Evolutionary conservation across 768 basidiomycete species (phyloP).

Genomic region (Stropharia rugosoannulata): DNA sequence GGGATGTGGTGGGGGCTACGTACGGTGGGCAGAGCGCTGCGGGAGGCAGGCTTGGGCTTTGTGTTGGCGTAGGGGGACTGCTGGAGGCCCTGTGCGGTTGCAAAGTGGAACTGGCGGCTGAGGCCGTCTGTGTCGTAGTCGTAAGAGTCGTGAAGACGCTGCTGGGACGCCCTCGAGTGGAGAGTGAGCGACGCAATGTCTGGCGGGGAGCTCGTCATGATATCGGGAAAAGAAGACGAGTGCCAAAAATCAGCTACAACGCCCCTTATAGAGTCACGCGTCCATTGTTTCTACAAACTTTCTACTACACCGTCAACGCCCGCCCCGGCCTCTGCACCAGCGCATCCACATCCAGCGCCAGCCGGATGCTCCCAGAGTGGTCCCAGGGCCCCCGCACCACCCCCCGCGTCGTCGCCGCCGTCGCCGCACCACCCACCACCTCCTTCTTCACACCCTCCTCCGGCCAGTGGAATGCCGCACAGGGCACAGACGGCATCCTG

Average conservation of each 20-base stretch:
- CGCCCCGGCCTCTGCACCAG: conserved; percentile 46
- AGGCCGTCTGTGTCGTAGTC: conserved; percentile 69
- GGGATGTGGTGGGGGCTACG: conserved; percentile 31
- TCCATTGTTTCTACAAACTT: conserved; percentile 7
- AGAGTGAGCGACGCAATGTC: conserved; percentile 80
- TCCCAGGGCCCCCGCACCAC: conserved; percentile 57
- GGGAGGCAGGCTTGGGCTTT: conserved; percentile 65
- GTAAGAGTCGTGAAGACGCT: conserved; percentile 85
- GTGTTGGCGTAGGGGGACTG: conserved; percentile 63
- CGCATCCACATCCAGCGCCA: conserved; percentile 45
- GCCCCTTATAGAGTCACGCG: conserved; percentile 7
- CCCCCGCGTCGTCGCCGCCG: conserved; percentile 9
- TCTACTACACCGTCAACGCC: conserved; percentile 34
- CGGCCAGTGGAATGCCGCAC: conserved; percentile 45
- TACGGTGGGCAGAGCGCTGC: conserved; percentile 75
- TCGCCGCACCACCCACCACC: conserved; percentile 6
- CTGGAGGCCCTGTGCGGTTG: conserved; percentile 55
- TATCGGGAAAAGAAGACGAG: conserved; percentile 22
- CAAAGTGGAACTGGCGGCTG: conserved; percentile 69
- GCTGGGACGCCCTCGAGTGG: conserved; percentile 55
- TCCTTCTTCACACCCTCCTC: conserved; percentile 10
- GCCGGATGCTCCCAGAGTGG: conserved; percentile 43
- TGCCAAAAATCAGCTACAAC: neutral
- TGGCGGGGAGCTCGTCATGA: conserved; percentile 82
- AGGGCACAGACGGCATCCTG: conserved; percentile 64